A percentile compares a stretch with the other conserved stretches of the same genome.
Evolutionary conservation across 2,329 filamentous ascomycete genomes (phyloP).

Genomic region (Exophiala mesophila): DNA sequence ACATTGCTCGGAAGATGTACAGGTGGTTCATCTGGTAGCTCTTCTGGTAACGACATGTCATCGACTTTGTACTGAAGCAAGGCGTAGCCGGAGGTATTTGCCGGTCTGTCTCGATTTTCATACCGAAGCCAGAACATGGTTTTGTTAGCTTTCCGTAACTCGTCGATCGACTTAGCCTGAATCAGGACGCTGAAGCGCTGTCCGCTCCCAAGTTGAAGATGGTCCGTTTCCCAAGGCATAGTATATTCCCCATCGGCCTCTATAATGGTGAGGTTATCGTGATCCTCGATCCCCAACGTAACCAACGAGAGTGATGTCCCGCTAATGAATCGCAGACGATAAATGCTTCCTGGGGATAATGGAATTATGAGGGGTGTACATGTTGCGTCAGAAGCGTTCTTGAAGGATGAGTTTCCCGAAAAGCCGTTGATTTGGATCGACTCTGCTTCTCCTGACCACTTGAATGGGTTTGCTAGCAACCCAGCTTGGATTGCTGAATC

Average conservation of each 20-base stretch:
- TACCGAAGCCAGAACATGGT: constrained; percentile 45
- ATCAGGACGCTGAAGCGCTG: constrained; percentile 59
- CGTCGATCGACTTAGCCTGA: constrained; percentile 41
- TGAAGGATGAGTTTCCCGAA: constrained; percentile 41
- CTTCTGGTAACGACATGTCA: constrained; percentile 2
- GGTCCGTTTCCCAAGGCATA: constrained; percentile 33
- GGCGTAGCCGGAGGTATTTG: constrained; percentile 29
- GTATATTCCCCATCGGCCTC: constrained; percentile 50
- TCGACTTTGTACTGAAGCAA: constrained; percentile 25
- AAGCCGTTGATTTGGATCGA: constrained; percentile 56
- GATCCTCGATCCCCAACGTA: constrained; percentile 53
- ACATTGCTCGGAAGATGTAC: constrained; percentile 24
- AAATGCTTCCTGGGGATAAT: constrained; percentile 57
- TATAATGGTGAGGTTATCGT: constrained; percentile 54
- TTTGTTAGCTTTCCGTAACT: constrained; percentile 34
- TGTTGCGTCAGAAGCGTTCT: constrained; percentile 30
- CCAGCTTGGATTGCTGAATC: constrained; percentile 50
- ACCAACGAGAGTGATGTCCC: constrained; percentile 52
- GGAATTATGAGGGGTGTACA: constrained; percentile 51
- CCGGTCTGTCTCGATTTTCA: constrained; percentile 27
- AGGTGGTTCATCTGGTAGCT: constrained; percentile 20
- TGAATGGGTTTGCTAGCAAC: constrained; percentile 47
- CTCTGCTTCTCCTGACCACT: constrained; percentile 56
- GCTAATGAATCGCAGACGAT: constrained; percentile 58
- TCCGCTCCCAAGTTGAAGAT: constrained; percentile 54